Percentiles rank a stretch among this genome's conserved stretches.
Evolutionary conservation across 1,284 basidiomycete species (phyloP).

Genomic region (Cutaneotrichosporon cavernicola): DNA sequence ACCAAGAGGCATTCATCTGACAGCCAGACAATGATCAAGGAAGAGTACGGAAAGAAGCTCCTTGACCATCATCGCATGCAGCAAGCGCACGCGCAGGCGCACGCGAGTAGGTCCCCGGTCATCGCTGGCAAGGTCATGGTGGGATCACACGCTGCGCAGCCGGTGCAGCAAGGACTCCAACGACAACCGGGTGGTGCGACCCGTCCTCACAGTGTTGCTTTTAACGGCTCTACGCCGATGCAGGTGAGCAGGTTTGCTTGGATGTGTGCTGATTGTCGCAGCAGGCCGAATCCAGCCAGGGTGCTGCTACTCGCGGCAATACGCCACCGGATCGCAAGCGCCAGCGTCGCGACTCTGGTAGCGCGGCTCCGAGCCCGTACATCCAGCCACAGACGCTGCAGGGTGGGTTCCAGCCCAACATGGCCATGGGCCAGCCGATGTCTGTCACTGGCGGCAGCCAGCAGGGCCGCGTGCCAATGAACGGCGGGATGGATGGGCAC

Average conservation of each 20-base stretch:
- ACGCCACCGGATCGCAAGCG: conserved; percentile 47
- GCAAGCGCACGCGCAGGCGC: conserved; percentile 10
- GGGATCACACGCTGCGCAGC: conserved; percentile 9
- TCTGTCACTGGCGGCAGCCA: conserved; percentile 18
- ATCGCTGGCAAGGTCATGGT: conserved; percentile 15
- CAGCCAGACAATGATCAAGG: conserved; percentile 21
- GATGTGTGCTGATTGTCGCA: conserved; percentile 6
- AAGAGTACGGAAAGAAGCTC: conserved; percentile 27
- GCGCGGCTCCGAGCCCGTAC: conserved; percentile 37
- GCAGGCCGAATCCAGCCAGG: conserved; percentile 21
- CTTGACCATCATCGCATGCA: conserved; percentile 13
- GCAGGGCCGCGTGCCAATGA: conserved; percentile 20
- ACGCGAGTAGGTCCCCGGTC: conserved; percentile 15
- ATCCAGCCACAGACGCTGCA: conserved; percentile 30
- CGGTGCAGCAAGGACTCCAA: conserved; percentile 22
- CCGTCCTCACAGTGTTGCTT: conserved; percentile 23
- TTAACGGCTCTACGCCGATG: conserved; percentile 30
- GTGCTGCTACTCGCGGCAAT: conserved; percentile 20
- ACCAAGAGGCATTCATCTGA: conserved; percentile 22
- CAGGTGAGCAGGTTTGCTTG: conserved; percentile 18
- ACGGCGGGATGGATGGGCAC: conserved; percentile 16
- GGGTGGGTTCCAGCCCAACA: conserved; percentile 19
- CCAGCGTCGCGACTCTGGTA: conserved; percentile 43
- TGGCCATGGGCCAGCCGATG: conserved; percentile 21
- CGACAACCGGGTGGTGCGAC: conserved; percentile 26